Base-by-base conservation (phyloP, 1,284 basidiomycete genomes). In the Apiotrichum sp. region DNA sequence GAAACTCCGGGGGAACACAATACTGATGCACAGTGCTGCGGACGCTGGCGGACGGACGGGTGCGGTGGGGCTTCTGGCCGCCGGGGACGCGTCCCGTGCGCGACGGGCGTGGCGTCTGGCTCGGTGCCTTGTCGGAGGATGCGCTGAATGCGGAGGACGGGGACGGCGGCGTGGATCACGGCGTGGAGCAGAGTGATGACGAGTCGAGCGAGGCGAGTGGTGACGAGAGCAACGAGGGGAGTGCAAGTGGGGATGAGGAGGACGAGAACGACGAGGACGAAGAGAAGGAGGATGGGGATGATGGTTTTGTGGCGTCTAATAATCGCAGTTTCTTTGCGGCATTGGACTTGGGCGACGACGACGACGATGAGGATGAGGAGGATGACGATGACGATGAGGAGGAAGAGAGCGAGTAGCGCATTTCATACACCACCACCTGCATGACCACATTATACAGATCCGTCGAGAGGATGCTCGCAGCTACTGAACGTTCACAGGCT, bases 51-150 rank as follows among this genome's bases (percentile, higher is more conserved):
- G 88, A 93, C 72, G 87, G 88, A 14, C 80, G 80, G 62, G 80
- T 93, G 52, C 79, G 80, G 42, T 95, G 91, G 91, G 86, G 84
- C 22, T 93, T 93, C 74, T 87, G 86, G 83, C 88, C 89, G 5
- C 85, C 67, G 1, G 53, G 53, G 6, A 33, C 31, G 6, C 35
- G 34, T 4, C 41, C 50, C 3, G 32, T 47, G 77, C 33, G 57
- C 33, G 56, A 59, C 70, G 43, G 59, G 45, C 14, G 65, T 38
- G 22, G 55, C 47, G 39, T 50, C 39, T 22, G 65, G 64, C 4
- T 70, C 63, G 35, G 57, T 22, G 49, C 38, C 39, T 32, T 40
- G 39, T 41, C 49, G 22, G 47, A 40, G 4, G 38, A 49, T 4
- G n/a, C 32, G 6, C 36, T 40, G 3, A 41, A 49, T 33, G 38